Percentiles rank a stretch among this genome's conserved stretches.
Conservation (phyloP, 495 filamentous ascomycete genomes). For the Annulohypoxylon maeteangense region DNA sequence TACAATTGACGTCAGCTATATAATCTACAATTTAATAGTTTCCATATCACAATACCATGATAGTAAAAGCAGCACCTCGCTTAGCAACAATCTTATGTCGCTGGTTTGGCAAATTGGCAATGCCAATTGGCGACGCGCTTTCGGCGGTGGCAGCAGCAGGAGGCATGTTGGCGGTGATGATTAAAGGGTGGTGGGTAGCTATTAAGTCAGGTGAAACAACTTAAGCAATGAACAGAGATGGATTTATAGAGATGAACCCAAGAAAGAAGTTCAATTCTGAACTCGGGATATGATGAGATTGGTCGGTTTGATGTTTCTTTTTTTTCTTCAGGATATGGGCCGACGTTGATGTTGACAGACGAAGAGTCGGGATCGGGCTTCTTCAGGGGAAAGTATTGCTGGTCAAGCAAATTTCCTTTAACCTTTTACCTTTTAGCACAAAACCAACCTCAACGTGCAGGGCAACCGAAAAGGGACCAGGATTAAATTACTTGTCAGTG, state of each 20-base stretch:
- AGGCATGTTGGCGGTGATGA: slow-evolving; percentile 69
- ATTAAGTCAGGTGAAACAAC: slow-evolving; percentile 40
- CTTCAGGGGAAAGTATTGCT: slow-evolving; percentile 45
- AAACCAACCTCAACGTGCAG: slow-evolving; percentile 33
- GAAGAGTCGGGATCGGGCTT: slow-evolving; percentile 18
- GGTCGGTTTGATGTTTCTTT: slow-evolving; percentile 15
- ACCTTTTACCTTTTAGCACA: slow-evolving; percentile 15
- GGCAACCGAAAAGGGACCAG: slow-evolving; percentile 40
- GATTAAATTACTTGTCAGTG: slow-evolving; percentile 40
- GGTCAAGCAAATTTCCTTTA: slow-evolving; percentile 39
- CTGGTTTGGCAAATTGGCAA: slow-evolving; percentile 99
- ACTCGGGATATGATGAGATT: slow-evolving; percentile 18
- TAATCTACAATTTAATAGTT: neutral
- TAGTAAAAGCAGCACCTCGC: slow-evolving; percentile 97
- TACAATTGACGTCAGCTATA: slow-evolving; percentile 48
- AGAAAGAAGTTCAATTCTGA: slow-evolving; percentile 18
- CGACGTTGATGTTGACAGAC: slow-evolving; percentile 40
- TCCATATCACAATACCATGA: slow-evolving; percentile 76
- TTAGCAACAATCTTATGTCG: slow-evolving; percentile 99
- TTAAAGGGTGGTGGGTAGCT: slow-evolving; percentile 47
- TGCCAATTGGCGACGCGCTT: slow-evolving; percentile 94
- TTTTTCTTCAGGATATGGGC: slow-evolving; percentile 15
- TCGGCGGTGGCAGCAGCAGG: slow-evolving; percentile 71
- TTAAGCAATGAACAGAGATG: slow-evolving; percentile 4
- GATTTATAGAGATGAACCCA: slow-evolving; percentile 22